These are phyloP conservation scores for Strobilomyces dryophilus DNA, from an alignment of 768 basidiomycete genomes.

Conservation along the genomic window DNA sequence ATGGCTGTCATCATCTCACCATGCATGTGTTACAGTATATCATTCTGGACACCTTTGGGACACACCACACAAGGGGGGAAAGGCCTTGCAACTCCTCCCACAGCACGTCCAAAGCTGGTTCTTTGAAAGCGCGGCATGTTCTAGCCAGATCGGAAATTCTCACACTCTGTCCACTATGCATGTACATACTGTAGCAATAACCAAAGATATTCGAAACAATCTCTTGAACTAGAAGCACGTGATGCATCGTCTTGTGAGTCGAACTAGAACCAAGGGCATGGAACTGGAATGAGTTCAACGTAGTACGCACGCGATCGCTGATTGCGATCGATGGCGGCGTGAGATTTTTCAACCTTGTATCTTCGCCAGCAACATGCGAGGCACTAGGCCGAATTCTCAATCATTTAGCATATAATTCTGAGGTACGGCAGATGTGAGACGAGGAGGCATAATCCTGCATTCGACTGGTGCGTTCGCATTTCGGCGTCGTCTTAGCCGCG, in stretches of 20 bases:
- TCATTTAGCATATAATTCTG: too few relatives aligned
- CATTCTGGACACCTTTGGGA: too few relatives aligned
- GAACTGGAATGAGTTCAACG: too few relatives aligned
- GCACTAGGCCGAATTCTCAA: too few relatives aligned
- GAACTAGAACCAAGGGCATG: too few relatives aligned
- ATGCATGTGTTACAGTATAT: too few relatives aligned
- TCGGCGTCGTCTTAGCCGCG: background rate
- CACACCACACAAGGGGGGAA: background rate
- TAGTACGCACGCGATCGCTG: too few relatives aligned
- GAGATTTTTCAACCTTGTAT: too few relatives aligned
- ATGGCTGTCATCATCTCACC: too few relatives aligned
- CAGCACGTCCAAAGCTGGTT: background rate
- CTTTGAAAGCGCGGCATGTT: background rate
- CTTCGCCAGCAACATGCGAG: too few relatives aligned
- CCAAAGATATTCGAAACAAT: background rate
- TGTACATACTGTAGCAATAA: background rate
- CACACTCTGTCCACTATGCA: too few relatives aligned
- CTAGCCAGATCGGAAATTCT: background rate
- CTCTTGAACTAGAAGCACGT: background rate
- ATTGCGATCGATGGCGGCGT: background rate
- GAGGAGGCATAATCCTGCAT: conserved; percentile 79
- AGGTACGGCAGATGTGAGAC: conserved; percentile 96
- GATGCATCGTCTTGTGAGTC: background rate
- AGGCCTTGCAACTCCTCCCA: background rate
- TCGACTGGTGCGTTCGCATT: conserved; percentile 85